A percentile compares a stretch with the other conserved stretches of the same genome.
Evolutionary conservation across 2,329 filamentous ascomycete genomes (phyloP).

Genomic region (Penicillium digitatum): DNA sequence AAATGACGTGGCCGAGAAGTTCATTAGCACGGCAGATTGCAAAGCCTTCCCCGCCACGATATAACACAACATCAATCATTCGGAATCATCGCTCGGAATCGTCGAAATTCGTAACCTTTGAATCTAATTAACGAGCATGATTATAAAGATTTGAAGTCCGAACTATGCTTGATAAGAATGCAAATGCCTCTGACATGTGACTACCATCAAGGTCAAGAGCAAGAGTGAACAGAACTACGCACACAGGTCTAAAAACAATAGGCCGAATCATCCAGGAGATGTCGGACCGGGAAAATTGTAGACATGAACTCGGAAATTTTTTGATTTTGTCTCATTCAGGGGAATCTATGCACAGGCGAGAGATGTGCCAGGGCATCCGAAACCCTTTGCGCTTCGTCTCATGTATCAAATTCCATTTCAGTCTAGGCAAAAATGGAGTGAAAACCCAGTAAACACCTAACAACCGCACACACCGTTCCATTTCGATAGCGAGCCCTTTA

Average conservation of each 20-base stretch:
- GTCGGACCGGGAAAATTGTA: background rate
- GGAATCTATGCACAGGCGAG: conserved; percentile 44
- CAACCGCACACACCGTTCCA: conserved; percentile 34
- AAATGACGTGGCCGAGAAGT: background rate
- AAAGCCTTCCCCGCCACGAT: background rate
- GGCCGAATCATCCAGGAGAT: background rate
- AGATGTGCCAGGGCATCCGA: conserved; percentile 38
- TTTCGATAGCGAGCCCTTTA: conserved; percentile 51
- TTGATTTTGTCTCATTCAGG: conserved; percentile 43
- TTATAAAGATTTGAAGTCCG: too few species aligned
- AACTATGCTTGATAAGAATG: background rate
- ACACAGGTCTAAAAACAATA: background rate
- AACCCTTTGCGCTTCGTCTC: conserved; percentile 40
- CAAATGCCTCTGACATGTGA: too few species aligned
- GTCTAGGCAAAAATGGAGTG: conserved; percentile 32
- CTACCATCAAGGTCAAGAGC: background rate
- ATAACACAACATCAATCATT: too few species aligned
- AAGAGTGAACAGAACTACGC: conserved; percentile 1
- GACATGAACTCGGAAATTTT: conserved; percentile 33
- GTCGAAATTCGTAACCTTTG: background rate
- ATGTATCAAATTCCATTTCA: conserved; percentile 35
- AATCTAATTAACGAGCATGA: background rate
- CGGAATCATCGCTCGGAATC: background rate
- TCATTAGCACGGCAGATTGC: background rate
- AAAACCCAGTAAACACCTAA: conserved; percentile 37